Percentiles rank a stretch among this genome's conserved stretches.
Evolutionary conservation across 108 stramenopile species (phyloP).

Genomic region (Phaeodactylum tricornutum): DNA sequence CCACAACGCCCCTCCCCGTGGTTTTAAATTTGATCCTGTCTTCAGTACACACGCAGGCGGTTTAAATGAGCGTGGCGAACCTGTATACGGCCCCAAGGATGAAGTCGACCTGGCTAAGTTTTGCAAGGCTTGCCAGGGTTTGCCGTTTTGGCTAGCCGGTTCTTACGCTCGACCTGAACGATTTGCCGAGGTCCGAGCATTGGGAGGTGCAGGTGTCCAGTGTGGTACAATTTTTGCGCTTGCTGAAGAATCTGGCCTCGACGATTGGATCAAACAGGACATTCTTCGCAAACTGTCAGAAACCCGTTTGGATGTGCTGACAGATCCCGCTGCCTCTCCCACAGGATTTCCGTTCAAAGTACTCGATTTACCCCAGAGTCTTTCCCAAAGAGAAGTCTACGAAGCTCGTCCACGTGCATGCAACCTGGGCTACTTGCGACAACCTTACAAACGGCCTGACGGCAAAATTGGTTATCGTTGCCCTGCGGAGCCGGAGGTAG

Average conservation of each 20-base stretch:
- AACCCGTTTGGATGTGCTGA: constrained; percentile 17
- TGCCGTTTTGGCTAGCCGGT: constrained; percentile 44
- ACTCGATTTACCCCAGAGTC: constrained; percentile 21
- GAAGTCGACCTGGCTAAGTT: constrained; percentile 25
- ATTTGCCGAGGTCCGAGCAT: constrained; percentile 19
- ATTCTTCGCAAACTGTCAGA: constrained; percentile 18
- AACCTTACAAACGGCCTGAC: constrained; percentile 17
- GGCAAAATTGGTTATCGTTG: constrained; percentile 32
- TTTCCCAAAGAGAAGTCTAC: constrained; percentile 21
- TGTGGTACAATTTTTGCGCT: constrained; percentile 38
- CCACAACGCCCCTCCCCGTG: constrained; percentile 44
- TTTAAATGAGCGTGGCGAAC: constrained; percentile 27
- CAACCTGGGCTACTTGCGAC: constrained; percentile 33
- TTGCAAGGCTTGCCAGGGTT: constrained; percentile 21
- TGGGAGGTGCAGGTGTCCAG: constrained; percentile 38
- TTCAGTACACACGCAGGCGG: too few species aligned
- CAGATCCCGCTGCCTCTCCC: constrained; percentile 35
- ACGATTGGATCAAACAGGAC: constrained; percentile 11
- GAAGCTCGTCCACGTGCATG: constrained; percentile 27
- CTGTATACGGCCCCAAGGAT: constrained; percentile 34
- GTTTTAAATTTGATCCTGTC: constrained; percentile 17
- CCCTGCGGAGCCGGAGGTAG: constrained; percentile 27
- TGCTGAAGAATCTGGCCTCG: constrained; percentile 34
- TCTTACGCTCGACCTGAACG: constrained; percentile 24
- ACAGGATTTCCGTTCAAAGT: constrained; percentile 50